Base-by-base conservation (phyloP, 805 yeast species). In the Lipomyces yamanashiensis region DNA sequence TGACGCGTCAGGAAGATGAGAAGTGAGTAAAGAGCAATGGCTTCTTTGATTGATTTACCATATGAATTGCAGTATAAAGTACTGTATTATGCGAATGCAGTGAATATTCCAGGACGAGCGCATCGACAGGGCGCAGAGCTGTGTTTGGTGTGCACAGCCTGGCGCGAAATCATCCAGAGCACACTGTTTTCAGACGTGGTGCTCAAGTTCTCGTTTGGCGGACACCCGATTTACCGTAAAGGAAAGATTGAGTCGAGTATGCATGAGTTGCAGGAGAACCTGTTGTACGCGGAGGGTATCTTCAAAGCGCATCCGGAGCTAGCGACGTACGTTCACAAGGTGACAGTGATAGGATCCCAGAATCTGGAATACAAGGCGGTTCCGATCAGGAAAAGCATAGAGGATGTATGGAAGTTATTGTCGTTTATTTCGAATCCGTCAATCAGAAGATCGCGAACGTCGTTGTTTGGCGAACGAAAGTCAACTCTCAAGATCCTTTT, bases 251-350 rank as follows among this genome's bases (percentile, higher is more conserved):
- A n/a, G 10, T 37, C 28, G 34, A 12, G 28, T 28, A 28, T 5
- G 28, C 2, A 28, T 28, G 28, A 28, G 28, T 28, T 28, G 28
- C 33, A 43, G 23, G n/a, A 50, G 17, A 55, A 55, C 21, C n/a
- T 55, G 37, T 23, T 19, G 15, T 45, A 5, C 9, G 59, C 59
- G 1, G 53, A 45, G 17, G 52, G 34, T 10, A n/a, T 55, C n/a
- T 55, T 55, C 37, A 41, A 52, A 17, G 45, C 59, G 53, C 45
- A 55, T 47, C 59, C 59, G 15, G 40, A 33, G 47, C 53, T 55
- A 33, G 49, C 59, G 53, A 34, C 53, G 33, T 55, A 55, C 36
- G 59, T 55, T 19, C 59, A 44, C 23, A 13, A 34, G 10, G 15
- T 55, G 34, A n/a, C 13, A 28, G 37, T 55, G 36, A 34, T 15